Evolutionary conservation across 2,329 filamentous ascomycete species (phyloP), one percentile per base, ranked within the genome.

Genomic region (Venturia oleaginea): DNA sequence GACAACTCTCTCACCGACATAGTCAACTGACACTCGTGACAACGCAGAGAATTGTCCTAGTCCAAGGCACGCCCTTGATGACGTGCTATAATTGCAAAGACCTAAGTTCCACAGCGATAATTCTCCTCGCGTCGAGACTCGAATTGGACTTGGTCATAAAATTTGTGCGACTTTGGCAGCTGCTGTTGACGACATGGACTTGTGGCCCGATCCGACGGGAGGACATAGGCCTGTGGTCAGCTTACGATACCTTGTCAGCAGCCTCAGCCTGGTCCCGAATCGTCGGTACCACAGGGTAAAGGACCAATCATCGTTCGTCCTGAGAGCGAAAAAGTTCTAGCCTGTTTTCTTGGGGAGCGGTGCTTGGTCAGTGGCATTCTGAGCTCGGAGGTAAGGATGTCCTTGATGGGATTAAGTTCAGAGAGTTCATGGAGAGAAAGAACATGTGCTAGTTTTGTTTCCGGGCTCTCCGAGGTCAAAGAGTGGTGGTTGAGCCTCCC

Each of bases 261-360:
- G 17, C 51, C 30, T 22, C 51, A 57, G 51, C 51, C 51, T 57
- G 51, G 27, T 57, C 51, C 51, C 51, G 51, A 57, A 34, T 11
- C 10, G 30, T 57, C 19, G 51, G 27, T 30, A 19, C 51, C 27
- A 30, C 6, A 57, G n/a, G 51, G 17, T n/a, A 34, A n/a, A 15
- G 30, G 30, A 57, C 51, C 30, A 57, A 57, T 57, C 4, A 22
- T n/a, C 13, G n/a, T n/a, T 34, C 27, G 4, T 57, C 1, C 5
- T 4, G 13, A 27, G 22, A 51, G 22, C 22, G 24, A 27, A 27
- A 27, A 27, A 13, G 22, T 51, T 24, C 22, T 27, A 8, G 27
- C 46, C 46, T 17, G 27, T 13, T 10, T 51, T 51, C 2, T 27
- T n/a, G n/a, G 1, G 22, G 22, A 13, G 3, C 22, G 15, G 46